Evolutionary conservation across 2,329 filamentous ascomycete species (phyloP).

Genomic region (Pyrenochaeta sp.): DNA sequence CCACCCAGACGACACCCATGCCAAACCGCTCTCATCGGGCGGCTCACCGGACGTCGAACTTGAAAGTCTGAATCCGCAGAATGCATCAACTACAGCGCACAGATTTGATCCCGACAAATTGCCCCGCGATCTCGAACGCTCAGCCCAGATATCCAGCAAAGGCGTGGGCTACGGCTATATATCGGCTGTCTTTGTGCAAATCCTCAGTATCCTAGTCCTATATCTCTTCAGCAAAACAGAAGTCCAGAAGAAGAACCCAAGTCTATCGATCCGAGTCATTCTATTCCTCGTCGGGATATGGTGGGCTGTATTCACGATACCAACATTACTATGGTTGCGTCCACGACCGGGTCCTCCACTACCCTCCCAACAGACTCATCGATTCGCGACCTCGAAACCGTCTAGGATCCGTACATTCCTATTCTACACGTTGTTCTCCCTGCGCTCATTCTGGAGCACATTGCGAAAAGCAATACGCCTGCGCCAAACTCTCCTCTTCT

Average conservation of each 20-base stretch:
- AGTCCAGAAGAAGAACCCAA: conserved; percentile 71
- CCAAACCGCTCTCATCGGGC: conserved; percentile 17
- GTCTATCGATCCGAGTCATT: conserved; percentile 81
- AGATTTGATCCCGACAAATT: conserved; percentile 30
- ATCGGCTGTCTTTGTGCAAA: conserved; percentile 81
- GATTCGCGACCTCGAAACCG: conserved; percentile 13
- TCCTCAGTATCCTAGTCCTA: conserved; percentile 77
- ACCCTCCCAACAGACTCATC: conserved; percentile 31
- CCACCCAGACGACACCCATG: conserved; percentile 63
- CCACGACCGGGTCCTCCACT: conserved; percentile 86
- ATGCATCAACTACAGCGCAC: background rate
- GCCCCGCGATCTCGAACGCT: conserved; percentile 76
- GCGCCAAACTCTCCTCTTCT: conserved; percentile 76
- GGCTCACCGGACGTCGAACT: conserved; percentile 36
- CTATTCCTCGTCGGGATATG: conserved; percentile 83
- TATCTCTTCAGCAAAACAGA: conserved; percentile 57
- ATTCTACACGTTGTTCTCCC: conserved; percentile 80
- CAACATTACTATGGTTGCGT: conserved; percentile 82
- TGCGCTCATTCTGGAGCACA: conserved; percentile 82
- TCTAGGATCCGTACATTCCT: conserved; percentile 49
- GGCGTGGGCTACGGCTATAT: conserved; percentile 92
- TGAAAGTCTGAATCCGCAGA: conserved; percentile 32
- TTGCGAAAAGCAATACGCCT: conserved; percentile 74
- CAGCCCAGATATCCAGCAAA: conserved; percentile 84
- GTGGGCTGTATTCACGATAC: conserved; percentile 89